Conservation (phyloP, 2,329 filamentous ascomycete species). For the Cladobotryum mycophilum region DNA sequence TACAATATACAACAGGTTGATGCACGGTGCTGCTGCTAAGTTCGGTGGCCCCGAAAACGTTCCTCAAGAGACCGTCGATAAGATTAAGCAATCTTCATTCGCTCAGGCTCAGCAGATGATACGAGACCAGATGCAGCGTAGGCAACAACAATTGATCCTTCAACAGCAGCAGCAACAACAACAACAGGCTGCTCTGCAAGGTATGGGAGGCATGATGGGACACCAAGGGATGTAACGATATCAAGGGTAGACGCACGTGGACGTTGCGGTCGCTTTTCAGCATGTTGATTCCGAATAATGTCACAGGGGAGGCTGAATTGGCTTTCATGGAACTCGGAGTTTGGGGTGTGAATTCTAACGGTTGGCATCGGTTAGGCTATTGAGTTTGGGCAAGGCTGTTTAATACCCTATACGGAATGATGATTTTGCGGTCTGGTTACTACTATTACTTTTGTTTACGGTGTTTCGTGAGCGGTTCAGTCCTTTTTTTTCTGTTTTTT, state of each 20-base stretch:
- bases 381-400: constrained; percentile 17
- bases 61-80: constrained; percentile 38
- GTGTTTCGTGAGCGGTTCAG: constrained; percentile 2
- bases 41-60: constrained; percentile 40
- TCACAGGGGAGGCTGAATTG: background rate
- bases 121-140: constrained; percentile 26
- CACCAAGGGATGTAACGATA: constrained; percentile 40
- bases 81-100: constrained; percentile 38
- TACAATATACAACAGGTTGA: constrained; percentile 33
- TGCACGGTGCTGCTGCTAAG: constrained; percentile 27
- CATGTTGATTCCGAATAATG: background rate
- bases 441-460: constrained; percentile 4
- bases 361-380: constrained; percentile 8
- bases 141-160: constrained; percentile 29
- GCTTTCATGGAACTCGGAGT: constrained; percentile 15
- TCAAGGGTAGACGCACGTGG: background rate
- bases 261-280: constrained; percentile 8
- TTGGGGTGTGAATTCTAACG: constrained; percentile 7
- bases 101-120: constrained; percentile 32
- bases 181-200: constrained; percentile 42
- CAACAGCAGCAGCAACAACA: constrained; percentile 32
- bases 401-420: constrained; percentile 26
- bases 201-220: constrained; percentile 50
- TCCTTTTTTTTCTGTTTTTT: constrained; percentile 12
- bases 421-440: constrained; percentile 6